Conservation (phyloP, 2,329 filamentous ascomycete genomes). For the Chrysoporthe puriensis region DNA sequence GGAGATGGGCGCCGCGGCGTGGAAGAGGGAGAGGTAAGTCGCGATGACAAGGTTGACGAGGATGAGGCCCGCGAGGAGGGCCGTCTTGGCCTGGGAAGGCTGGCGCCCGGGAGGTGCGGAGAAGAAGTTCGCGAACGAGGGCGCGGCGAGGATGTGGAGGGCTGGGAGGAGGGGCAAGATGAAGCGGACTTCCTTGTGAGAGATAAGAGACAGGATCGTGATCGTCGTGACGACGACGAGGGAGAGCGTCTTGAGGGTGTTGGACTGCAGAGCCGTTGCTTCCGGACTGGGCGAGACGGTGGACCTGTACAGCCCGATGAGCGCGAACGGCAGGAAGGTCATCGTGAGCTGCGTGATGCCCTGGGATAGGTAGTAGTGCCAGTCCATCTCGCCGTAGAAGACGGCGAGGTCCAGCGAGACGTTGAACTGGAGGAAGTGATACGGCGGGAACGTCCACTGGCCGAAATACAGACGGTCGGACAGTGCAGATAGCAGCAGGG, state of each 20-base stretch:
- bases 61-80: conserved; percentile 62
- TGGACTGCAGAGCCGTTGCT: conserved; percentile 41
- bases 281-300: conserved; percentile 42
- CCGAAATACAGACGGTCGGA: conserved; percentile 82
- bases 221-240: conserved; percentile 64
- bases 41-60: conserved; percentile 71
- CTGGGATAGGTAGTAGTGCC: conserved; percentile 92
- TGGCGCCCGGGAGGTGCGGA: conserved; percentile 34
- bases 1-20: conserved; percentile 78
- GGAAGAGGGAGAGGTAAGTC: conserved; percentile 73
- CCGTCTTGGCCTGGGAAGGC: conserved; percentile 46
- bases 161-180: conserved; percentile 89
- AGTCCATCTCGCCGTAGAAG: conserved; percentile 89
- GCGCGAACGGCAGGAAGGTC: conserved; percentile 77
- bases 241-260: conserved; percentile 58
- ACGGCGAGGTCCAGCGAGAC: conserved; percentile 83
- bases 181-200: conserved; percentile 97
- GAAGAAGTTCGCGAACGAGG: conserved; percentile 69
- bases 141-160: conserved; percentile 80
- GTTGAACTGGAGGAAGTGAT: conserved; percentile 90
- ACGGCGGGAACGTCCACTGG: conserved; percentile 84
- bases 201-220: conserved; percentile 71
- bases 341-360: conserved; percentile 86
- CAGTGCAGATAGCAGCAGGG: conserved; percentile 65
- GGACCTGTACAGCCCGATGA: conserved; percentile 64